Conservation (phyloP, 352 stramenopile species). For the Blastocystis sp. region DNA sequence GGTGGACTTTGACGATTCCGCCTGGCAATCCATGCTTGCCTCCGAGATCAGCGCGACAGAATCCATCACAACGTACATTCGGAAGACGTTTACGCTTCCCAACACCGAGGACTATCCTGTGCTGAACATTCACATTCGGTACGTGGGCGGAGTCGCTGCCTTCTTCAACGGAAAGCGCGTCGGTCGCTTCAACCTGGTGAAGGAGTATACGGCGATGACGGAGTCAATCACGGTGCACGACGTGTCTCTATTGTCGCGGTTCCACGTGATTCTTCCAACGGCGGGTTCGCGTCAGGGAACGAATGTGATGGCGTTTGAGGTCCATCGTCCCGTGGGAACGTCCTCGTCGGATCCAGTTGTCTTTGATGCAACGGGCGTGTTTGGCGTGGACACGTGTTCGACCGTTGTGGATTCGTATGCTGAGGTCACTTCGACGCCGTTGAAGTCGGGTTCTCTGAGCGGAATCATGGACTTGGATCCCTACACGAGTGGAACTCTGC, state of each 20-base stretch:
- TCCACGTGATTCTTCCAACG: slow-evolving; percentile 6
- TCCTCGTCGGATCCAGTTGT: neutral
- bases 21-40: neutral
- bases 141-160: neutral
- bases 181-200: neutral
- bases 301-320: slow-evolving; percentile 7
- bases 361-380: slow-evolving; percentile 20
- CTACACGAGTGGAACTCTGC: neutral
- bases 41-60: neutral
- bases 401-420: neutral
- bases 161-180: slow-evolving; percentile 1
- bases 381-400: slow-evolving; percentile 22
- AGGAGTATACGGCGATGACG: neutral
- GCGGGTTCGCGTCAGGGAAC: neutral
- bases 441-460: neutral
- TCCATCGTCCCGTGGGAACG: neutral
- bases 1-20: neutral
- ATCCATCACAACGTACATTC: neutral
- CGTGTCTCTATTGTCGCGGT: neutral
- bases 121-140: slow-evolving; percentile 7
- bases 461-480: neutral
- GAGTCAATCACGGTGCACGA: neutral
- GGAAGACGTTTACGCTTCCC: neutral
- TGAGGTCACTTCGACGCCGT: neutral
- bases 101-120: neutral